These are phyloP conservation scores for Rhynchospora breviuscula DNA, from an alignment of 176 grass and related monocot genomes.

Conservation along the genomic window DNA sequence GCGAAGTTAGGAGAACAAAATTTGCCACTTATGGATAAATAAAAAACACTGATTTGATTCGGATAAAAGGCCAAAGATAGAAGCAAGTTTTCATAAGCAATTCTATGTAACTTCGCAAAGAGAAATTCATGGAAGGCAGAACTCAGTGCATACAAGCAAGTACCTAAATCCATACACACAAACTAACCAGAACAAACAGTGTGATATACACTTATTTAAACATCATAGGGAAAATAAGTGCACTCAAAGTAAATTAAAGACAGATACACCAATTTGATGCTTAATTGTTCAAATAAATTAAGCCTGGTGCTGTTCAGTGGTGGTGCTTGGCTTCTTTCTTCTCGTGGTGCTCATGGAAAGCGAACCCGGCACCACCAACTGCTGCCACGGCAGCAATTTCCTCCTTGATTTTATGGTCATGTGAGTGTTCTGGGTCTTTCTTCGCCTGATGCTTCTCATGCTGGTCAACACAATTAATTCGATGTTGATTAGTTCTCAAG, in stretches of 20 bases:
- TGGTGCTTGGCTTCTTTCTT: slow-evolving; percentile 54
- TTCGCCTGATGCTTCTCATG: slow-evolving; percentile 78
- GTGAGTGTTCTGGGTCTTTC: slow-evolving; percentile 55
- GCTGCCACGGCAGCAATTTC: slow-evolving; percentile 50
- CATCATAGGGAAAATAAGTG: neutral
- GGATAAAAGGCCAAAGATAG: neutral
- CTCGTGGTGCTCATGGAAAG: slow-evolving; percentile 65
- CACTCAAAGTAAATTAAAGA: neutral
- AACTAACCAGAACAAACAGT: neutral
- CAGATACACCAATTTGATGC: neutral
- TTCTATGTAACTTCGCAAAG: neutral
- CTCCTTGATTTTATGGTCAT: slow-evolving; percentile 49
- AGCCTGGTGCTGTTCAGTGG: neutral
- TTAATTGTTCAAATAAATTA: neutral
- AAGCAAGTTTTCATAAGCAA: neutral
- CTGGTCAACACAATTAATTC: slow-evolving; percentile 18
- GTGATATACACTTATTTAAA: slow-evolving; percentile 12
- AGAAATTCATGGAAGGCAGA: neutral
- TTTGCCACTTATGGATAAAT: neutral
- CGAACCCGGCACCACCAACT: slow-evolving; percentile 49
- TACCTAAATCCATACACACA: neutral
- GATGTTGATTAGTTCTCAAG: neutral
- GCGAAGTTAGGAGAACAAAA: neutral
- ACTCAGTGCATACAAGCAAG: neutral
- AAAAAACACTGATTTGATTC: neutral